A percentile compares a stretch with the other conserved stretches of the same genome.
Conservation (phyloP, 2,329 filamentous ascomycete species). For the Fusarium pininemorale region DNA sequence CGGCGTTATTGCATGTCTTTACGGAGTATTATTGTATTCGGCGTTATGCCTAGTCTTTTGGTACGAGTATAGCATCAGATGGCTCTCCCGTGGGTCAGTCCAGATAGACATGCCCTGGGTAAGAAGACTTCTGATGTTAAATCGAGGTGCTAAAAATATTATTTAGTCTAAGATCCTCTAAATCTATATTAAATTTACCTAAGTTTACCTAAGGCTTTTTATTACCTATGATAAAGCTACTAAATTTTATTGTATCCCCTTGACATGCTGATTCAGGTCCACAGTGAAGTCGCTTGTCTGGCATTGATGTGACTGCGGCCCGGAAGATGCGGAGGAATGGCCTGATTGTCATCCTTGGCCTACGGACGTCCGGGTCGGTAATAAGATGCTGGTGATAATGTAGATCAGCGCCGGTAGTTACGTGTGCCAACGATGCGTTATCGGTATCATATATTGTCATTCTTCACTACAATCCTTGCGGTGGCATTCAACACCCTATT, state of each 20-base stretch:
- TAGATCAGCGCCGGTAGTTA: background rate
- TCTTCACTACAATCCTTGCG: background rate
- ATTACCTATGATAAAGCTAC: fast-evolving
- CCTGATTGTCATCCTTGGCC: background rate
- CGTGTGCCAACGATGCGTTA: background rate
- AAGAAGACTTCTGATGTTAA: too few species aligned
- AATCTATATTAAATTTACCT: too few species aligned
- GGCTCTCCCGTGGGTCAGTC: background rate
- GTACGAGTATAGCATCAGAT: background rate
- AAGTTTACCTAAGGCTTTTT: too few species aligned
- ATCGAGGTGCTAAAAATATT: too few species aligned
- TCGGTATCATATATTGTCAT: background rate
- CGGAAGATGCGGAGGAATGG: background rate
- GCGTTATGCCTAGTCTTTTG: background rate
- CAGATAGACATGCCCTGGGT: background rate
- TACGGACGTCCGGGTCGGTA: background rate
- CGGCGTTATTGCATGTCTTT: background rate
- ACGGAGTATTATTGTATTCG: background rate
- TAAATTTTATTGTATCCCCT: too few species aligned
- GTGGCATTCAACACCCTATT: too few species aligned
- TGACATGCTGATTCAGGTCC: background rate
- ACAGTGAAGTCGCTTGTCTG: background rate
- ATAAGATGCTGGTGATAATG: background rate
- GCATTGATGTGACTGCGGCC: background rate
- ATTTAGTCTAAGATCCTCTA: too few species aligned